Conservation (phyloP, 1,139 yeast species). For the Lodderomyces elongisporus region DNA sequence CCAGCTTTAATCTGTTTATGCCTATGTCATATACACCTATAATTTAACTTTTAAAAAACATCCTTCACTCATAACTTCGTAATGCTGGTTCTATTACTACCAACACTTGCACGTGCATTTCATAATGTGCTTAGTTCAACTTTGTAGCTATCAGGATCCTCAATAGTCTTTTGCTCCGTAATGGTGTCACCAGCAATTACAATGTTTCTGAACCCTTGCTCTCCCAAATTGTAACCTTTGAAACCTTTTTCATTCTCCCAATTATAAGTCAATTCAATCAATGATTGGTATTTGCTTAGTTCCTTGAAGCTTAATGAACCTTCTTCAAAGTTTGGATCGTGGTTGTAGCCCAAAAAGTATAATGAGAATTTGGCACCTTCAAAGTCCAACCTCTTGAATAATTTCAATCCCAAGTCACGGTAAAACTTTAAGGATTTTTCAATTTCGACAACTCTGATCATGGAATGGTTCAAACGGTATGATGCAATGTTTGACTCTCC, state of each 20-base stretch:
- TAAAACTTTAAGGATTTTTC: constrained; percentile 71
- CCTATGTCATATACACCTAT: no score
- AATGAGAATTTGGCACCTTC: constrained; percentile 75
- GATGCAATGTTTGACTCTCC: constrained; percentile 35
- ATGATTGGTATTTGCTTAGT: constrained; percentile 52
- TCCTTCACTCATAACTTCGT: no score
- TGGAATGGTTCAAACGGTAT: constrained; percentile 78
- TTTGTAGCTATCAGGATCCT: constrained; percentile 2
- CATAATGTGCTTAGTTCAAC: not conserved
- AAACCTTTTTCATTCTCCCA: constrained; percentile 76
- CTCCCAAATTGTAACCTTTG: constrained; percentile 40
- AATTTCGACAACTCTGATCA: constrained; percentile 91
- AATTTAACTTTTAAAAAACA: no score
- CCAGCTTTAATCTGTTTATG: no score
- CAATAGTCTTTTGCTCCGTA: not conserved
- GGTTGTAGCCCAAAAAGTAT: constrained; percentile 75
- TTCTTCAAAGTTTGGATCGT: constrained; percentile 30
- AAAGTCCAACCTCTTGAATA: constrained; percentile 51
- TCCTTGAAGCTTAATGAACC: constrained; percentile 25
- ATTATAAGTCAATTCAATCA: constrained; percentile 87
- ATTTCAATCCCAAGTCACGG: constrained; percentile 73
- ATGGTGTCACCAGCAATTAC: not conserved
- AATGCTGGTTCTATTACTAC: no score
- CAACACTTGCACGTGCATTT: no score
- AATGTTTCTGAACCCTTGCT: not conserved